Percentiles rank a stretch among this genome's conserved stretches.
Evolutionary conservation across 495 filamentous ascomycete species (phyloP).

Genomic region (Aspergillus coremiiformis): DNA sequence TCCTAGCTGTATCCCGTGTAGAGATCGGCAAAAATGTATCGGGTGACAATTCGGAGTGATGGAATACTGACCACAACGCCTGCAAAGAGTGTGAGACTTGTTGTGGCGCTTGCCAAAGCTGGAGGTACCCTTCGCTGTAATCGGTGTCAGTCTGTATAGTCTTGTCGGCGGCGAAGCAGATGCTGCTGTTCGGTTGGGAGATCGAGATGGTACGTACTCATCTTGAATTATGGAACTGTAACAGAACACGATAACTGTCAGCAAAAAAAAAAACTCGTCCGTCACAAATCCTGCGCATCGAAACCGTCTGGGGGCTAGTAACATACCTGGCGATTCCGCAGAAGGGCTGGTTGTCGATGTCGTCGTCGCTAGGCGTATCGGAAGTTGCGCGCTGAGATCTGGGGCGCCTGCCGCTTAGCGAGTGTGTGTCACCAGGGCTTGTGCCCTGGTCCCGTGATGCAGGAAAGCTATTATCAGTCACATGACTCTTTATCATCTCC

Average conservation of each 20-base stretch:
- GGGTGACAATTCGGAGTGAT: constrained; percentile 14
- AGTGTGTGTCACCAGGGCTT: constrained; percentile 34
- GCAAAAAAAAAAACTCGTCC: constrained; percentile 12
- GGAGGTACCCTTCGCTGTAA: constrained; percentile 83
- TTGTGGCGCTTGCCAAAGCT: constrained; percentile 98
- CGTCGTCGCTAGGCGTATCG: constrained; percentile 44
- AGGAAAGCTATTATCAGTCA: neutral
- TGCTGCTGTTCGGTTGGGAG: constrained; percentile 19
- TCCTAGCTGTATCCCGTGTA: constrained; percentile 3
- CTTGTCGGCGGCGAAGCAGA: constrained; percentile 20
- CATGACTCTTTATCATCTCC: neutral
- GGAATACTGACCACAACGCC: constrained; percentile 88
- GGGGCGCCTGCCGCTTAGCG: constrained; percentile 34
- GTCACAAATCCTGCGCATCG: constrained; percentile 4
- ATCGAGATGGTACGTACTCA: constrained; percentile 49
- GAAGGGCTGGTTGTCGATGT: constrained; percentile 46
- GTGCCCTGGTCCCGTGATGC: constrained; percentile 31
- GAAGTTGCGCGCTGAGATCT: constrained; percentile 33
- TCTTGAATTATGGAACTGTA: constrained; percentile 53
- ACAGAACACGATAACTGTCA: neutral
- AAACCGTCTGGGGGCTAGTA: neutral
- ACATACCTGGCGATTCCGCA: constrained; percentile 45
- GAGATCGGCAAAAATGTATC: constrained; percentile 10
- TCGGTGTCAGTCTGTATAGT: constrained; percentile 38
- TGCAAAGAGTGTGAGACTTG: constrained; percentile 98